phyloP scores from a whole-genome alignment of 176 grass and related monocot genomes.

The Zea luxurians region DNA sequence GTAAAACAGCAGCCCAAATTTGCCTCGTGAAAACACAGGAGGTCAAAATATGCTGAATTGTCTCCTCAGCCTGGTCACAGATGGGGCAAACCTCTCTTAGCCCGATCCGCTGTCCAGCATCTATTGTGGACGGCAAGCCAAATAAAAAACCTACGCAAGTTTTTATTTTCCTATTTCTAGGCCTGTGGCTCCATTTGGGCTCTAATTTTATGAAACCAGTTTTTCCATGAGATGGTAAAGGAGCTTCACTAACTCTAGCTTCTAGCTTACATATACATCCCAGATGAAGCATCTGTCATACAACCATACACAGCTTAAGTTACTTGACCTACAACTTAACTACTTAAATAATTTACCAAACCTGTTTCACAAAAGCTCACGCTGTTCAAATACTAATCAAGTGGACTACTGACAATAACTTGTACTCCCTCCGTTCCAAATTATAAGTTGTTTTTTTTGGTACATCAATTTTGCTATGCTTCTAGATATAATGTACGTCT shows the following conservation, averaged over 20 bases:
- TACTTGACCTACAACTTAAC: neutral
- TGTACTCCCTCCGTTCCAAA: too few relatives aligned
- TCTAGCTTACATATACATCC: neutral
- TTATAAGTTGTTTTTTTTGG: too few relatives aligned
- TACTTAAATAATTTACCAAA: neutral
- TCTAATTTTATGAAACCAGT: neutral
- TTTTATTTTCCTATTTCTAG: conserved; percentile 15
- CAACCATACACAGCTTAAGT: neutral
- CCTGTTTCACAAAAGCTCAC: neutral
- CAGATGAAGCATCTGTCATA: neutral
- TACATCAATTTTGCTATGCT: too few relatives aligned
- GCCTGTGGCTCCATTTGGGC: neutral
- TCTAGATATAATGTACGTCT: too few relatives aligned
- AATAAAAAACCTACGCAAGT: neutral
- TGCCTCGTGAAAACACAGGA: too few relatives aligned
- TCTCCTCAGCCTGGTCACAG: too few relatives aligned
- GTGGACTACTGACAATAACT: neutral
- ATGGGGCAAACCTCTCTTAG: too few relatives aligned
- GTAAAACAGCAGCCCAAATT: too few relatives aligned
- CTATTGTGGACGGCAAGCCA: too few relatives aligned
- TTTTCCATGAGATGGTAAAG: neutral
- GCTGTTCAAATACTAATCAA: conserved; percentile 20
- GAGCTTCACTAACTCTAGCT: neutral
- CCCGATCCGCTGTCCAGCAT: too few relatives aligned
- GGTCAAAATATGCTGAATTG: too few relatives aligned